Conservation (phyloP, 129 eudicot species). For the Flaveria linearis region DNA sequence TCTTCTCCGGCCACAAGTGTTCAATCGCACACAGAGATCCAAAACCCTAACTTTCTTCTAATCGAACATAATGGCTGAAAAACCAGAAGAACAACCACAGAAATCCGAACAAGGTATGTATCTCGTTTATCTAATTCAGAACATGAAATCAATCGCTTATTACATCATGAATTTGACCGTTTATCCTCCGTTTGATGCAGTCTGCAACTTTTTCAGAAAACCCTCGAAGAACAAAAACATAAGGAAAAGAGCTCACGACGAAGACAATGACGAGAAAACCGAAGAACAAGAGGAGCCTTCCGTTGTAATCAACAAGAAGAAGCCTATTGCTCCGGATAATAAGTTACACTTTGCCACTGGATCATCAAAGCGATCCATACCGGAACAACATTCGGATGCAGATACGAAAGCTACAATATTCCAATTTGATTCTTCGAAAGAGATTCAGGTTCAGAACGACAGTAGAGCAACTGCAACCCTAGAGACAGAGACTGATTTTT, state of each 20-base stretch:
- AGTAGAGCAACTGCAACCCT: slow-evolving; percentile 91
- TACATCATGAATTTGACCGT: neutral
- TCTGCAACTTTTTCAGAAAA: slow-evolving; percentile 77
- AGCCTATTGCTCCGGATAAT: slow-evolving; percentile 46
- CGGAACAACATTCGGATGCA: slow-evolving; percentile 27
- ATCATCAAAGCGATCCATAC: slow-evolving; percentile 39
- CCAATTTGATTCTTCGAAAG: slow-evolving; percentile 79
- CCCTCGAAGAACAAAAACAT: slow-evolving; percentile 83
- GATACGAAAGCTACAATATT: slow-evolving; percentile 55
- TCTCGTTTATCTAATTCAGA: neutral
- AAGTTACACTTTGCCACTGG: slow-evolving; percentile 68
- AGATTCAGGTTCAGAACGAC: slow-evolving; percentile 92
- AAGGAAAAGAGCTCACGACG: slow-evolving; percentile 55
- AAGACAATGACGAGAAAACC: slow-evolving; percentile 40
- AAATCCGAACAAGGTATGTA: slow-evolving; percentile 38
- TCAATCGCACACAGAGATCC: neutral
- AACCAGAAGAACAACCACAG: slow-evolving; percentile 6
- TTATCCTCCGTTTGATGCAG: slow-evolving; percentile 35
- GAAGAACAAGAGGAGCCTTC: slow-evolving; percentile 51
- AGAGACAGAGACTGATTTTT: slow-evolving; percentile 87
- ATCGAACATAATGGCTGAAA: neutral
- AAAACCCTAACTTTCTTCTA: slow-evolving; percentile 2
- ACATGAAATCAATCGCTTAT: neutral
- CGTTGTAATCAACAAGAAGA: slow-evolving; percentile 55
- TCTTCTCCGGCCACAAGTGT: neutral